Evolutionary conservation across 768 basidiomycete species (phyloP).

Genomic region (Porphyrellus cyaneotinctus): DNA sequence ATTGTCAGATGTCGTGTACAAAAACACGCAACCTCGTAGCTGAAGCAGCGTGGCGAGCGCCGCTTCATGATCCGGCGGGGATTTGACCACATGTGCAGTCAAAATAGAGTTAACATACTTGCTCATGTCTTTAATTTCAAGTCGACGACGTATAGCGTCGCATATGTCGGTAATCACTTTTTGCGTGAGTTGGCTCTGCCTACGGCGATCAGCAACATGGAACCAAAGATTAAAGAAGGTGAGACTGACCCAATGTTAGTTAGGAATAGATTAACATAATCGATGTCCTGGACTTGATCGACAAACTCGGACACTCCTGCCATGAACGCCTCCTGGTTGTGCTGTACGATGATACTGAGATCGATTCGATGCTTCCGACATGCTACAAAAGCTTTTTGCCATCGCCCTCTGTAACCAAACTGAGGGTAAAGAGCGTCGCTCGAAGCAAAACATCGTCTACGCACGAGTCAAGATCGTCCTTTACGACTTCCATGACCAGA

Average conservation of each 20-base stretch:
- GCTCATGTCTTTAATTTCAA: conserved; percentile 68
- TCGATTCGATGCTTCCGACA: conserved; percentile 95
- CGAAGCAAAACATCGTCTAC: background rate
- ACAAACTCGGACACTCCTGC: conserved; percentile 61
- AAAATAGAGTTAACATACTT: conserved; percentile 88
- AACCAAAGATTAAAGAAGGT: background rate
- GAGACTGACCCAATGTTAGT: conserved; percentile 70
- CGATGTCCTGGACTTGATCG: conserved; percentile 83
- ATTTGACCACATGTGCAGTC: conserved; percentile 90
- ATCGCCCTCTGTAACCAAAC: conserved; percentile 51
- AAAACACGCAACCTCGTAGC: conserved; percentile 57
- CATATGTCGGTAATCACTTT: conserved; percentile 67
- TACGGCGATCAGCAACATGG: conserved; percentile 25
- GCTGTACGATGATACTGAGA: conserved; percentile 81
- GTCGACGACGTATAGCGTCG: conserved; percentile 65
- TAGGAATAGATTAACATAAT: conserved; percentile 90
- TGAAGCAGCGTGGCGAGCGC: conserved; percentile 71
- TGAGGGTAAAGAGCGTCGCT: background rate
- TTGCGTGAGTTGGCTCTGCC: conserved; percentile 56
- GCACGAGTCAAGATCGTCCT: conserved; percentile 65
- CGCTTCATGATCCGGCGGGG: conserved; percentile 86
- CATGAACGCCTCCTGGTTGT: conserved; percentile 67
- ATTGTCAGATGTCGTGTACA: background rate
- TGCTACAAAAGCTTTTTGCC: conserved; percentile 83
- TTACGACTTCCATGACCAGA: conserved; percentile 81